phyloP scores from a whole-genome alignment of 768 basidiomycete species.

The Omphalotus guepiniiformis region DNA sequence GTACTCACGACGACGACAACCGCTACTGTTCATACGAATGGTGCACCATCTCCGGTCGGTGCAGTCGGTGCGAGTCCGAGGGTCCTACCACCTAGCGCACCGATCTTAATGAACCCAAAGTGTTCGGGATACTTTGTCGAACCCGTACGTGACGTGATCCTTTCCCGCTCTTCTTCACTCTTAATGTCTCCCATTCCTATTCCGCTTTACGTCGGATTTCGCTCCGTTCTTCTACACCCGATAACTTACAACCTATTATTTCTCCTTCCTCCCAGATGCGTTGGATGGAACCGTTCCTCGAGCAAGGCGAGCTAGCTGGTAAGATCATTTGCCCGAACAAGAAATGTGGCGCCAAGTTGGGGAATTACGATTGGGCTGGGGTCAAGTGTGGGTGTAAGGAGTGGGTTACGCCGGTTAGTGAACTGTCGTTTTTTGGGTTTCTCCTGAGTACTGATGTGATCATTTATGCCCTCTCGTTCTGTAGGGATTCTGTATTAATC shows the following conservation, averaged over 20 bases:
- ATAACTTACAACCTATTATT: too few species aligned
- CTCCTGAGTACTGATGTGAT: not conserved
- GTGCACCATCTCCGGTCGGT: slow-evolving; percentile 28
- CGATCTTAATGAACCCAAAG: slow-evolving; percentile 70
- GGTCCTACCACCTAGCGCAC: slow-evolving; percentile 53
- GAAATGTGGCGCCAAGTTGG: slow-evolving; percentile 87
- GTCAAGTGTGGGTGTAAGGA: slow-evolving; percentile 86
- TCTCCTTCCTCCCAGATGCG: slow-evolving; percentile 54
- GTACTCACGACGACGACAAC: slow-evolving; percentile 15
- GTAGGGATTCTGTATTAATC: slow-evolving; percentile 62
- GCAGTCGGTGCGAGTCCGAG: slow-evolving; percentile 39
- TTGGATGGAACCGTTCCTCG: slow-evolving; percentile 90
- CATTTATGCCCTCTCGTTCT: not conserved
- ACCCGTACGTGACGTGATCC: slow-evolving; percentile 56
- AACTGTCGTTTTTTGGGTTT: not conserved
- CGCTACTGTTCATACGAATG: slow-evolving; percentile 18
- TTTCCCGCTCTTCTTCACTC: not conserved
- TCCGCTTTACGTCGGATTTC: not conserved
- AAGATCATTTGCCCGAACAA: slow-evolving; percentile 92
- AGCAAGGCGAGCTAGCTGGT: slow-evolving; percentile 73
- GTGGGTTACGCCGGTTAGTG: slow-evolving; percentile 86
- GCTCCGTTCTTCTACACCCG: too few species aligned
- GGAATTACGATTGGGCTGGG: slow-evolving; percentile 97
- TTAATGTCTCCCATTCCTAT: not conserved
- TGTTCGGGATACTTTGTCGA: slow-evolving; percentile 98